Conservation (phyloP, 495 filamentous ascomycete genomes). For the Corynascus novoguineensis region DNA sequence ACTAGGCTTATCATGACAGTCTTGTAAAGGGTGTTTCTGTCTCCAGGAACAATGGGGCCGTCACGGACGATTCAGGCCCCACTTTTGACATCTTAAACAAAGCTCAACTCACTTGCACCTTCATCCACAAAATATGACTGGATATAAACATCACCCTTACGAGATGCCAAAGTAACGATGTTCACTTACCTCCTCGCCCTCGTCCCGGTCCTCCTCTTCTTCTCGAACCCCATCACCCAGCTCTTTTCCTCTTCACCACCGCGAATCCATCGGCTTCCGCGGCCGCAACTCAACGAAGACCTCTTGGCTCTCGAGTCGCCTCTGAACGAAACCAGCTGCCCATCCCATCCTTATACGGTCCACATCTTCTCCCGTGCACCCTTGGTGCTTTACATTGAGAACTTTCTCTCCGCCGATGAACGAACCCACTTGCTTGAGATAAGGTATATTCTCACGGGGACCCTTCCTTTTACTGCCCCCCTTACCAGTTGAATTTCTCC, state of each 20-base stretch:
- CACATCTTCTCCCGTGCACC: slow-evolving; percentile 41
- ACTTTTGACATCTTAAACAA: too few relatives aligned
- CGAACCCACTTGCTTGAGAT: slow-evolving; percentile 39
- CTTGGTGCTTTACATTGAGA: slow-evolving; percentile 43
- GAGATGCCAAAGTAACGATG: slow-evolving; percentile 22
- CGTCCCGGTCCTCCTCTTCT: slow-evolving; percentile 23
- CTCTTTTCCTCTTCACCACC: slow-evolving; percentile 17
- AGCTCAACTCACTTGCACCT: not conserved
- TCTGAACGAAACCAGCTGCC: slow-evolving; percentile 25
- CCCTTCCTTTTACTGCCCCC: not conserved
- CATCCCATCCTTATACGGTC: slow-evolving; percentile 31
- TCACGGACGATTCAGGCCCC: too few relatives aligned
- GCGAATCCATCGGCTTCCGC: slow-evolving; percentile 32
- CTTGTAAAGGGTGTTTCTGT: too few relatives aligned
- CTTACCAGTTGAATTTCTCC: not conserved
- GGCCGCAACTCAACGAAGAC: slow-evolving; percentile 38
- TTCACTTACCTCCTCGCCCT: slow-evolving; percentile 25
- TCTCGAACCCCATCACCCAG: slow-evolving; percentile 22
- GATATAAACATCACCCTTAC: too few relatives aligned
- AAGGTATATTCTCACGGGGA: slow-evolving; percentile 33
- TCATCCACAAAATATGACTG: too few relatives aligned
- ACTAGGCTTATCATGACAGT: too few relatives aligned
- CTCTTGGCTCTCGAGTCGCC: slow-evolving; percentile 38
- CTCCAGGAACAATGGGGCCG: too few relatives aligned
- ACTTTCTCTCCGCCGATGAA: slow-evolving; percentile 35